These are phyloP conservation scores for Paxillus rubicundulus DNA, from an alignment of 768 basidiomycete species.

Conservation along the genomic window DNA sequence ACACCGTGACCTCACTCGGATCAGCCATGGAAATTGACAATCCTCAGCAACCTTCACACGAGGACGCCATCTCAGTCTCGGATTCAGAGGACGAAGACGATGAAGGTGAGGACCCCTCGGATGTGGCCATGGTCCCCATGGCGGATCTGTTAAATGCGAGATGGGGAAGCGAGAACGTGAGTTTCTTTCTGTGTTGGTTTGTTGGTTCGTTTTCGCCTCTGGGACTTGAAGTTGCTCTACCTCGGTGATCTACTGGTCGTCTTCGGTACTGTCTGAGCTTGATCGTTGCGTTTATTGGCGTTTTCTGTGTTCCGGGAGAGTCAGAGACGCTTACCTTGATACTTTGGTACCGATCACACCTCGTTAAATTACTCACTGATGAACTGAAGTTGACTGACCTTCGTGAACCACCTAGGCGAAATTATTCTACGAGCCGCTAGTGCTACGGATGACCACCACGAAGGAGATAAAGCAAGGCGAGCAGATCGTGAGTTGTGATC, in stretches of 20 bases:
- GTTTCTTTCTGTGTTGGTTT: slow-evolving; percentile 15
- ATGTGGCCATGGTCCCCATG: slow-evolving; percentile 91
- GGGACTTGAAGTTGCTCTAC: background rate
- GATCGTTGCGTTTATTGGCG: too few species aligned
- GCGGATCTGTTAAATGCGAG: slow-evolving; percentile 95
- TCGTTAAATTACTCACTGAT: background rate
- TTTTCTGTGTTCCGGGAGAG: too few species aligned
- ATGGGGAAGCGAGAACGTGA: slow-evolving; percentile 79
- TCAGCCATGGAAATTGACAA: slow-evolving; percentile 34
- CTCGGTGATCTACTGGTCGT: background rate
- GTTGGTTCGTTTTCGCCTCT: background rate
- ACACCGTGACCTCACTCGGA: slow-evolving; percentile 12
- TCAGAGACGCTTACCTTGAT: too few species aligned
- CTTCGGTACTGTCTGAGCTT: background rate
- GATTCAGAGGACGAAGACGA: slow-evolving; percentile 45
- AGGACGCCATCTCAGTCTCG: slow-evolving; percentile 36
- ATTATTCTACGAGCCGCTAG: slow-evolving; percentile 72
- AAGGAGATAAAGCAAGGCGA: slow-evolving; percentile 70
- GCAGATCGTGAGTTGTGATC: slow-evolving; percentile 69
- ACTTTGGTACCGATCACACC: background rate
- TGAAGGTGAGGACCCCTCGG: slow-evolving; percentile 52
- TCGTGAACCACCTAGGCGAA: slow-evolving; percentile 54
- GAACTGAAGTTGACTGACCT: background rate
- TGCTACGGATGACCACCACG: slow-evolving; percentile 79
- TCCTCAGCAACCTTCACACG: background rate